Evolutionary conservation across 495 filamentous ascomycete species (phyloP).

Genomic region (Tuber brumale): DNA sequence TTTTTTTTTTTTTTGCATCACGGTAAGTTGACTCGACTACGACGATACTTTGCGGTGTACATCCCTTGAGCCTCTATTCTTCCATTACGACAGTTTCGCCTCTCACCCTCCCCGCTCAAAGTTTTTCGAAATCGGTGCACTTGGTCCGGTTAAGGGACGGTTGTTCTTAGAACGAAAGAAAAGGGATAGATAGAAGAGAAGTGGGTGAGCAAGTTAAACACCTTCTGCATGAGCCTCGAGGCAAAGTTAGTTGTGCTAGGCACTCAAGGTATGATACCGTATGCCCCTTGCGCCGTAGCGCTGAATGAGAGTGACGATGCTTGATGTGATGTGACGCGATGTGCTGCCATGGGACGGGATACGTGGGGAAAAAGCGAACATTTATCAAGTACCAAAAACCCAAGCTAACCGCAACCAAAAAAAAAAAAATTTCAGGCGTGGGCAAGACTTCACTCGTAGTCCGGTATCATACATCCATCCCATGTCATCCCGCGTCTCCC

Average conservation of each 20-base stretch:
- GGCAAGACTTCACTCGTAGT: constrained; percentile 91
- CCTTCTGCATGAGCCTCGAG: constrained; percentile 61
- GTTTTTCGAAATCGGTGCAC: background rate
- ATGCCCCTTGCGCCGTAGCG: background rate
- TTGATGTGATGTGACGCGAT: background rate
- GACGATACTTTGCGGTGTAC: background rate
- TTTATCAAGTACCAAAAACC: background rate
- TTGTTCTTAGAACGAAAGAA: background rate
- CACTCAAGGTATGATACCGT: constrained; percentile 56
- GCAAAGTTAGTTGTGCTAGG: constrained; percentile 90
- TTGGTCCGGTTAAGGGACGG: background rate
- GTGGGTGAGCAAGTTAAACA: background rate
- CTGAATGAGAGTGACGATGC: background rate
- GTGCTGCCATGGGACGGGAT: background rate
- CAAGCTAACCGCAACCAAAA: background rate
- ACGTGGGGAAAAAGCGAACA: constrained; percentile 11
- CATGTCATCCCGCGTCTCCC: constrained; percentile 4
- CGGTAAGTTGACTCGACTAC: constrained; percentile 11
- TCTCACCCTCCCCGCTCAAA: background rate
- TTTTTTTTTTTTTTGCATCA: constrained; percentile 7
- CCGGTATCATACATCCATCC: constrained; percentile 52
- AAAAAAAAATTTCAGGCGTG: constrained; percentile 56
- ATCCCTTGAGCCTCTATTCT: background rate
- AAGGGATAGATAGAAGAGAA: background rate
- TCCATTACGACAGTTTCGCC: background rate